These are phyloP conservation scores for Ustilago nuda DNA, from an alignment of 1,284 basidiomycete species.

Conservation along the genomic window DNA sequence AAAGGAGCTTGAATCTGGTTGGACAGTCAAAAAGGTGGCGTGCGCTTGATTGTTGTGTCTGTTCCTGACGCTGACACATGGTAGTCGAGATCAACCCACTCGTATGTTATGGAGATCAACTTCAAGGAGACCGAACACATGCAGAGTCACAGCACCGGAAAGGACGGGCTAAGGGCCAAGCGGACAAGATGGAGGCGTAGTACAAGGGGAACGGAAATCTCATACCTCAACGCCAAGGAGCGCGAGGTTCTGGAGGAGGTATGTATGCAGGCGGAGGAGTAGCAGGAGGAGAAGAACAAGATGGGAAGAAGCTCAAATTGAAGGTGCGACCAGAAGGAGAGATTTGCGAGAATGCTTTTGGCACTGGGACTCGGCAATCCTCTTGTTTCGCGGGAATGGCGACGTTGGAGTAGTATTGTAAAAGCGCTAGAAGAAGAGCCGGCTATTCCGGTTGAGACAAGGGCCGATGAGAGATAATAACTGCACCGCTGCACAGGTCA, in stretches of 20 bases:
- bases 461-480: background rate
- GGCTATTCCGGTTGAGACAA: conserved; percentile 1
- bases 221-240: background rate
- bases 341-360: conserved; percentile 23
- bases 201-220: background rate
- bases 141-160: background rate
- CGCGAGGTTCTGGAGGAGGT: background rate
- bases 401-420: background rate
- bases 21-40: conserved; percentile 4
- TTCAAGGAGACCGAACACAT: background rate
- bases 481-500: too few relatives aligned
- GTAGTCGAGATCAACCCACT: background rate
- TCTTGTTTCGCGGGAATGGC: background rate
- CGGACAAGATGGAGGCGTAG: background rate
- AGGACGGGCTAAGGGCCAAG: background rate
- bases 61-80: background rate
- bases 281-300: background rate
- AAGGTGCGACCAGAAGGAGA: conserved; percentile 2
- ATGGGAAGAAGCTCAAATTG: background rate
- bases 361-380: conserved; percentile 24
- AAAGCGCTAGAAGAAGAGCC: background rate
- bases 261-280: too few relatives aligned
- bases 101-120: background rate
- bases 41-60: background rate
- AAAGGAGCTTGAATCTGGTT: conserved; percentile 1